phyloP scores from a whole-genome alignment of 2,329 filamentous ascomycete genomes.

The Talaromyces amestolkiae region DNA sequence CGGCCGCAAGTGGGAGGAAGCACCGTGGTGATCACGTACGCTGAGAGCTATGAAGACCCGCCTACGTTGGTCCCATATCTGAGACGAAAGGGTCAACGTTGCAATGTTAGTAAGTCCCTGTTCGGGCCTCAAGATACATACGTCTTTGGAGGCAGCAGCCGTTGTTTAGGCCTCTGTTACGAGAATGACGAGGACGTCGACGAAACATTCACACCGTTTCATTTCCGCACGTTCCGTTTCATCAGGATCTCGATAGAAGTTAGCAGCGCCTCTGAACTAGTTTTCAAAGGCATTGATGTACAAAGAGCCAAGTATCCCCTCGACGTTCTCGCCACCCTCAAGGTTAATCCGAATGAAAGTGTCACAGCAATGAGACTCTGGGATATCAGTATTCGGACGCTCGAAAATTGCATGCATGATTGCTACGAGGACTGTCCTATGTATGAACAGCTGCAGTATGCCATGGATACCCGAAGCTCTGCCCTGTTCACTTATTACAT shows the following conservation, averaged over 20 bases:
- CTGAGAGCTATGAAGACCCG: slow-evolving; percentile 34
- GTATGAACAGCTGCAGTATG: slow-evolving; percentile 38
- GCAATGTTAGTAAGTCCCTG: slow-evolving; percentile 33
- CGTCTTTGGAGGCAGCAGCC: neutral
- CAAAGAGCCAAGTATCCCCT: neutral
- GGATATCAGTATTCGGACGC: slow-evolving; percentile 33
- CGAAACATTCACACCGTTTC: slow-evolving; percentile 38
- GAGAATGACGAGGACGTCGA: slow-evolving; percentile 31
- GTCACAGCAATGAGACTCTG: slow-evolving; percentile 25
- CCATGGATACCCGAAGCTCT: slow-evolving; percentile 27
- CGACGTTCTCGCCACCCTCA: neutral
- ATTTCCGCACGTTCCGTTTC: slow-evolving; percentile 43
- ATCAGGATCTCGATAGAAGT: slow-evolving; percentile 30
- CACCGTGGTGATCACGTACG: slow-evolving; percentile 30
- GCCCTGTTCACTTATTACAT: slow-evolving; percentile 35
- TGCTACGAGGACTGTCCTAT: slow-evolving; percentile 38
- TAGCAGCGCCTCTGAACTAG: neutral
- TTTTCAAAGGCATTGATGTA: neutral
- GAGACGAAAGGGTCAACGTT: slow-evolving; percentile 38
- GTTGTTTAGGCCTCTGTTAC: neutral
- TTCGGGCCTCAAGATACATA: slow-evolving; percentile 38
- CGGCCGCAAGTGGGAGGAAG: slow-evolving; percentile 19
- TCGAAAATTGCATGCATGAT: slow-evolving; percentile 39
- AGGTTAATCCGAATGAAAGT: neutral
- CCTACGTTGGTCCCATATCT: slow-evolving; percentile 41